Conservation (phyloP, 139 green algal genomes). For the Asterochloris erici region DNA sequence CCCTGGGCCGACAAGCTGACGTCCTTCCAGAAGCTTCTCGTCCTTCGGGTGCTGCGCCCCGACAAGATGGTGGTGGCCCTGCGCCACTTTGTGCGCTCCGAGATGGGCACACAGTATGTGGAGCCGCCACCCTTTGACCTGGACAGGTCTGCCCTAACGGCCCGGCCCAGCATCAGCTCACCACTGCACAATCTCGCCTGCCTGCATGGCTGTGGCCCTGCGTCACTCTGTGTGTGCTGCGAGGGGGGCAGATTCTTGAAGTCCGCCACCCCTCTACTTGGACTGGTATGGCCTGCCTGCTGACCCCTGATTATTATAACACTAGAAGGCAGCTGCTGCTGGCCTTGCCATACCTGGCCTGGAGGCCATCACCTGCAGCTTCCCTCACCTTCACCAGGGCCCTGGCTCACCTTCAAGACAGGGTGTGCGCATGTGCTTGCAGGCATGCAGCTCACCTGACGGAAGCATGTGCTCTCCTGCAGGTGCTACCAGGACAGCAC, state of each 20-base stretch:
- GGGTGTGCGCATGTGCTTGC: neutral
- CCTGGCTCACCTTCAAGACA: too few relatives aligned
- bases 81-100: constrained; percentile 34
- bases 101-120: constrained; percentile 44
- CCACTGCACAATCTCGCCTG: neutral
- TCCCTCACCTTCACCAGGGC: too few relatives aligned
- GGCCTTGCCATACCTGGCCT: too few relatives aligned
- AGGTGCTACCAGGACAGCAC: constrained; percentile 63
- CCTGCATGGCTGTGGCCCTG: too few relatives aligned
- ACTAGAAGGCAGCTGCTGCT: too few relatives aligned
- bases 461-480: constrained; percentile 7
- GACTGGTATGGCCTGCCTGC: too few relatives aligned
- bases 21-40: constrained; percentile 62
- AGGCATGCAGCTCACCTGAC: constrained; percentile 47
- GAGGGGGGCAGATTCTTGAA: too few relatives aligned
- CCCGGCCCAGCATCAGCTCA: constrained; percentile 57
- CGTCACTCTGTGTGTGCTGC: too few relatives aligned
- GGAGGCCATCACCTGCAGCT: too few relatives aligned
- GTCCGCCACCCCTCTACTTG: too few relatives aligned
- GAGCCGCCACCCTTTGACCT: constrained; percentile 67
- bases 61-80: constrained; percentile 76
- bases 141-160: constrained; percentile 64
- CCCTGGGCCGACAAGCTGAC: constrained; percentile 48
- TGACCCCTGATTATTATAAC: too few relatives aligned
- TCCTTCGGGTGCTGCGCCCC: constrained; percentile 57